A percentile compares a stretch with the other conserved stretches of the same genome.
These are phyloP conservation scores for Fusarium concolor DNA, from an alignment of 2,329 filamentous ascomycete genomes.

Conservation along the genomic window DNA sequence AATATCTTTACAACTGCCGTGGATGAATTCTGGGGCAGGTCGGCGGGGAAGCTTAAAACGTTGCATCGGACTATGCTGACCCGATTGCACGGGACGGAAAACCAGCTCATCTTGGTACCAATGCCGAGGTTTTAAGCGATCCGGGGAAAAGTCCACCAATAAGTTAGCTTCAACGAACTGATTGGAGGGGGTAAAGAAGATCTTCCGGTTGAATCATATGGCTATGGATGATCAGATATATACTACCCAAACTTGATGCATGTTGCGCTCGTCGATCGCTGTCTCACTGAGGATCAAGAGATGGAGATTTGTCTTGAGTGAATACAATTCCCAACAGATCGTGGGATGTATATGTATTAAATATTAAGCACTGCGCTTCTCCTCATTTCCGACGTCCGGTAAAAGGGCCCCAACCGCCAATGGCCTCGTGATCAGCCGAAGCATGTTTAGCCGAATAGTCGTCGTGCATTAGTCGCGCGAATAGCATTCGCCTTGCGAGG, in stretches of 20 bases:
- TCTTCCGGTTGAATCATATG: not conserved
- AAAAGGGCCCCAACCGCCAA: not conserved
- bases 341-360: not conserved
- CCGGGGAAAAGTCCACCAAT: constrained; percentile 15
- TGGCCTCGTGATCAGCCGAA: not conserved
- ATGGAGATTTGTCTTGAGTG: too few relatives aligned
- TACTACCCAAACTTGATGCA: not conserved
- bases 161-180: rapidly evolving
- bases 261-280: not conserved
- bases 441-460: not conserved
- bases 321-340: too few relatives aligned
- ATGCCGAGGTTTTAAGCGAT: not conserved
- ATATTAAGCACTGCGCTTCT: not conserved
- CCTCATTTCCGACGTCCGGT: not conserved
- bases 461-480: constrained; percentile 9
- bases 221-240: not conserved
- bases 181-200: not conserved
- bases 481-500: constrained; percentile 7
- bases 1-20: not conserved
- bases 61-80: not conserved
- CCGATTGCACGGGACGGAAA: not conserved
- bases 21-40: constrained; percentile 1
- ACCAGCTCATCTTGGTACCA: not conserved
- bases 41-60: constrained; percentile 12
- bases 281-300: too few relatives aligned